A percentile compares a stretch with the other conserved stretches of the same genome.
Conservation (phyloP, 202 grass and related monocot species). For the Hordeum pubiflorum region DNA sequence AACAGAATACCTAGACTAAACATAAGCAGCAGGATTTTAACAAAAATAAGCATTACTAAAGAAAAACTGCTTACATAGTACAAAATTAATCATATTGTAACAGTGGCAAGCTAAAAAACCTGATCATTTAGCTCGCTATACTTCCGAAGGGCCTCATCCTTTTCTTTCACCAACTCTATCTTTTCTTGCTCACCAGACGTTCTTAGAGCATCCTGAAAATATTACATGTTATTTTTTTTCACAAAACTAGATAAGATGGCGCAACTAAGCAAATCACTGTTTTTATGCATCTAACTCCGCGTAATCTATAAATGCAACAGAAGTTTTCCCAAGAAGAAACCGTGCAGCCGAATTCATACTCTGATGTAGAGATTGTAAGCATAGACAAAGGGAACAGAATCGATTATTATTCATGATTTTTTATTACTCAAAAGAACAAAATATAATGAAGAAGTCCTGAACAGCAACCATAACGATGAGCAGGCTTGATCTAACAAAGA, state of each 20-base stretch:
- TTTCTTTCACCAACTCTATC: slow-evolving; percentile 48
- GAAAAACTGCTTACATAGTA: not conserved
- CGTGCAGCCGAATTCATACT: not conserved
- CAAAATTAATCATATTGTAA: not conserved
- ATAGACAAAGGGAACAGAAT: not conserved
- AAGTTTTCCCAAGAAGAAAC: not conserved
- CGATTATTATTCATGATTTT: not conserved
- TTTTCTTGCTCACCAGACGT: slow-evolving; percentile 73
- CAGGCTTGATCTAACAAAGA: not conserved
- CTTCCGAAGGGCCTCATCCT: slow-evolving; percentile 60
- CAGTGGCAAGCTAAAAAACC: slow-evolving; percentile 34
- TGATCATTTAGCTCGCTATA: slow-evolving; percentile 92
- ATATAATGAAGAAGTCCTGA: not conserved
- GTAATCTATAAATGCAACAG: not conserved
- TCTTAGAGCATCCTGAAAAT: slow-evolving; percentile 65
- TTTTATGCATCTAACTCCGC: not conserved
- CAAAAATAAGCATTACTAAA: not conserved
- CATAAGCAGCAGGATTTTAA: not conserved
- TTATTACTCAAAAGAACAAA: not conserved
- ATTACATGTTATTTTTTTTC: not conserved
- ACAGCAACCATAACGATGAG: not conserved
- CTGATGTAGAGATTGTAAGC: not conserved
- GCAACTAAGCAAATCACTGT: not conserved
- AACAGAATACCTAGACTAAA: not conserved
- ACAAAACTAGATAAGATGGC: slow-evolving; percentile 8